phyloP scores from a whole-genome alignment of 441 rosid species.

The Corymbia citriodora region DNA sequence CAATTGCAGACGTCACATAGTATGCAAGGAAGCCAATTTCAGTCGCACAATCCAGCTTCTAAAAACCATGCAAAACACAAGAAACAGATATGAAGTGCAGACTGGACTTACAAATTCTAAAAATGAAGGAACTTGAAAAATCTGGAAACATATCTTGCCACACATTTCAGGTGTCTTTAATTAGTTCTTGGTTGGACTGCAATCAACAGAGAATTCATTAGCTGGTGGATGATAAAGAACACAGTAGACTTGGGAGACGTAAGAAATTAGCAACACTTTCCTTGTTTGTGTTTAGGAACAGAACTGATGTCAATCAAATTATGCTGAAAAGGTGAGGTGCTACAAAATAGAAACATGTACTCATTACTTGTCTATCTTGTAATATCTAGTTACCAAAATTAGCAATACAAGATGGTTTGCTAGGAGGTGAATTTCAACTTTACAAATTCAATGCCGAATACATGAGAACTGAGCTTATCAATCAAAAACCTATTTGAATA shows the following conservation, averaged over 20 bases:
- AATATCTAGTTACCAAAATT: background rate
- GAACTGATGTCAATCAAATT: background rate
- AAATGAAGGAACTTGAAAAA: background rate
- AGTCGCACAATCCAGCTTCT: background rate
- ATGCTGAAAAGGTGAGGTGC: background rate
- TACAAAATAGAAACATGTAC: too few relatives aligned
- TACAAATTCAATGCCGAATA: too few relatives aligned
- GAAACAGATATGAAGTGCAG: background rate
- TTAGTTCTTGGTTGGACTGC: background rate
- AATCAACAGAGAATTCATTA: background rate
- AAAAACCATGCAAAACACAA: background rate
- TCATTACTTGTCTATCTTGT: background rate
- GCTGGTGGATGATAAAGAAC: background rate
- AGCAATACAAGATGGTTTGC: too few relatives aligned
- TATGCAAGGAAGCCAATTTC: background rate
- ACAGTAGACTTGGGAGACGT: background rate
- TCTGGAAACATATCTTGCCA: too few relatives aligned
- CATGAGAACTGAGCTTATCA: background rate
- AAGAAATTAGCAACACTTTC: background rate
- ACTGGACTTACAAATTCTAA: background rate
- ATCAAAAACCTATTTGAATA: background rate
- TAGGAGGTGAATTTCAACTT: background rate
- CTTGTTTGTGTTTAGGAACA: background rate
- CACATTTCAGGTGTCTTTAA: background rate
- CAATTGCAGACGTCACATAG: background rate